Evolutionary conservation across 108 stramenopile genomes (phyloP).

Genomic region (Nitzschia sp.): DNA sequence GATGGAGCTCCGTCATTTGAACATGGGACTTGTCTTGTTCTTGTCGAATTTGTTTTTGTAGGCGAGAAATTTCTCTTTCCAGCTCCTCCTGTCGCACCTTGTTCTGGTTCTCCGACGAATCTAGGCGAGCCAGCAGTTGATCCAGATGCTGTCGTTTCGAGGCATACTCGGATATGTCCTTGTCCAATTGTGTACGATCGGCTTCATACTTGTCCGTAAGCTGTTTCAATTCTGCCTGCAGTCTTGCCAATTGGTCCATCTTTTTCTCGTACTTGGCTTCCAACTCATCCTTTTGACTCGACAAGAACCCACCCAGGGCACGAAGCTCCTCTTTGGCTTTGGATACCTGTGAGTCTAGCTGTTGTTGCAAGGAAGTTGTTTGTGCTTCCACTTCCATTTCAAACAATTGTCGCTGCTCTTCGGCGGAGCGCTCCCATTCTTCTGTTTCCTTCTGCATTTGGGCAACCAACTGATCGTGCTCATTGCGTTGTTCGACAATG

Average conservation of each 20-base stretch:
- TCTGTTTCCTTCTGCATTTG: slow-evolving; percentile 17
- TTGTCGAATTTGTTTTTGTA: slow-evolving; percentile 12
- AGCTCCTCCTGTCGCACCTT: slow-evolving; percentile 24
- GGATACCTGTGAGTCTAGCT: slow-evolving; percentile 29
- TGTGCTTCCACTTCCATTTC: slow-evolving; percentile 26
- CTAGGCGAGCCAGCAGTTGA: slow-evolving; percentile 27
- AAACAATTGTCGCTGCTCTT: slow-evolving; percentile 11
- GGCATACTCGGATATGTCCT: slow-evolving; percentile 18
- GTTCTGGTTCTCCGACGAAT: slow-evolving; percentile 32
- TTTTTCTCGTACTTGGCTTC: slow-evolving; percentile 20
- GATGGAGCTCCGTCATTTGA: not conserved
- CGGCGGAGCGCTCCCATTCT: slow-evolving; percentile 20
- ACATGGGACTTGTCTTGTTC: not conserved
- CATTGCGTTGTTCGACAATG: slow-evolving; percentile 37
- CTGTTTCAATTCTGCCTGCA: slow-evolving; percentile 14
- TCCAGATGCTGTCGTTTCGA: slow-evolving; percentile 27
- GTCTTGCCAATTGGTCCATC: slow-evolving; percentile 18
- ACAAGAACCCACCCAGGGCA: slow-evolving; percentile 25
- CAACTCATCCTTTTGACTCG: slow-evolving; percentile 17
- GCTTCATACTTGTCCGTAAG: slow-evolving; percentile 16
- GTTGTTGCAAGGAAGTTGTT: slow-evolving; percentile 30
- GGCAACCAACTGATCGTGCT: slow-evolving; percentile 19
- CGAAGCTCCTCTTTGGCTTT: slow-evolving; percentile 32
- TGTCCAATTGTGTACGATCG: slow-evolving; percentile 24
- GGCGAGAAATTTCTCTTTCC: slow-evolving; percentile 30